These are phyloP conservation scores for Typha latifolia DNA, from an alignment of 176 grass and related monocot species.

Conservation along the genomic window DNA sequence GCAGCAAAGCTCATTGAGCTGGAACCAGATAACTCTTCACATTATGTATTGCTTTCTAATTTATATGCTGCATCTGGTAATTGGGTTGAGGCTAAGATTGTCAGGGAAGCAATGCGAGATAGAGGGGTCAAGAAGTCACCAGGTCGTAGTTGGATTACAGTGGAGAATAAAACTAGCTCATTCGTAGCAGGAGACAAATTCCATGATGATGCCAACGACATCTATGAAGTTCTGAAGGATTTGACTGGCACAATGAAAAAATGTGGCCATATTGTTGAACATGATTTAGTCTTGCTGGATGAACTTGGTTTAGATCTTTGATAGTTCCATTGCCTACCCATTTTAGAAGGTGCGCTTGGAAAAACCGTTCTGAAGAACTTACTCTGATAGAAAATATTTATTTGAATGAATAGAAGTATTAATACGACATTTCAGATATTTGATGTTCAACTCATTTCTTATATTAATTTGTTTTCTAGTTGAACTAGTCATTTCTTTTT, in stretches of 20 bases:
- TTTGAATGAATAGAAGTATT: too few relatives aligned
- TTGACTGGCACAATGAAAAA: slow-evolving; percentile 46
- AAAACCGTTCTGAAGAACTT: too few relatives aligned
- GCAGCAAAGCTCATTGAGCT: slow-evolving; percentile 44
- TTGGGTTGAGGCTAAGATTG: slow-evolving; percentile 43
- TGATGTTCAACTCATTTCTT: too few relatives aligned
- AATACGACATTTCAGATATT: too few relatives aligned
- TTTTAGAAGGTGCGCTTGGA: too few relatives aligned
- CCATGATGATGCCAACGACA: slow-evolving; percentile 29
- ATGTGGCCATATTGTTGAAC: slow-evolving; percentile 20
- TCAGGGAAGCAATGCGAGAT: slow-evolving; percentile 50
- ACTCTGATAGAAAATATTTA: too few relatives aligned
- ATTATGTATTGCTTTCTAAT: slow-evolving; percentile 48
- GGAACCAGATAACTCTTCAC: slow-evolving; percentile 48
- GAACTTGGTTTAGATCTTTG: slow-evolving; percentile 18
- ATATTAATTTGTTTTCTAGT: too few relatives aligned
- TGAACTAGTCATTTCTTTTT: too few relatives aligned
- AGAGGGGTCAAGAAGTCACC: slow-evolving; percentile 54
- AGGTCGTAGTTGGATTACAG: slow-evolving; percentile 56
- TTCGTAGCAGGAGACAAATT: slow-evolving; percentile 57
- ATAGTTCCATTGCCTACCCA: too few relatives aligned
- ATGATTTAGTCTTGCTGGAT: slow-evolving; percentile 18
- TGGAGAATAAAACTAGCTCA: slow-evolving; percentile 39
- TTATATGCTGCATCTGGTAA: slow-evolving; percentile 65
- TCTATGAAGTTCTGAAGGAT: slow-evolving; percentile 34